Base-by-base conservation (phyloP, 352 stramenopile genomes). In the Globisporangium cylindrosporum region DNA sequence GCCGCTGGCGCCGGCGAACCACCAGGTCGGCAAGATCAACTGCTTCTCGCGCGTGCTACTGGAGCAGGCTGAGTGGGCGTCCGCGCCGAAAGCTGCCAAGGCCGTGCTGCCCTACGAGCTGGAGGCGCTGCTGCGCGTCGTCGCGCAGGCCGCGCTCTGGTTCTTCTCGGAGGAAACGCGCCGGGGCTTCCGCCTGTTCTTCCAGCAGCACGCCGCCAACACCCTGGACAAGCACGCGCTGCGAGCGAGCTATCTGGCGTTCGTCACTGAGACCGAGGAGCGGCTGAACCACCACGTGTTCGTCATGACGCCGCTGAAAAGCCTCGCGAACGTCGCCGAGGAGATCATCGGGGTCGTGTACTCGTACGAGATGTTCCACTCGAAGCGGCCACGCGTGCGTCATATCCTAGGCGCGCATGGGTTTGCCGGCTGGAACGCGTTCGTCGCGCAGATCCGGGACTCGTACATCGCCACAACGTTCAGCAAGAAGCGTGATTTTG, bases 401-500 rank as follows among this genome's bases (percentile, higher is more conserved):
- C 61, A 85, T 32, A 80, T 90, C 12, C 65, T 90, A 22, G 72
- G 80, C 57, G 72, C 74, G 1, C 80, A 88, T 38, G 75, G 68
- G 3, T 88, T 92, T 49, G 56, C 72, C 3, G 84, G 84, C 3
- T 92, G 84, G 84, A 77, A 59, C 7, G 36, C 66, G 24, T 90
- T 89, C 22, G 81, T 92, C 6, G 80, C 84, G 2, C 80, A 90
- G 55, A 81, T 92, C 72, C 81, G 84, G 18, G 84, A 92, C n/a
- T 70, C 73, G 43, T 92, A 82, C 63, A 79, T 92, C 29, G 59
- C 70, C 18, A 54, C 64, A 5, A 18, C 29, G 24, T 27, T 34
- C 24, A 46, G 62, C 9, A 34, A 18, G 4, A 32, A 29, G 20
- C 14, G 53, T 8, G 27, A n/a, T 3, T 22, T n/a, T 22, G 43